phyloP scores from a whole-genome alignment of 2,329 filamentous ascomycete species.

The Fusarium multiceps region DNA sequence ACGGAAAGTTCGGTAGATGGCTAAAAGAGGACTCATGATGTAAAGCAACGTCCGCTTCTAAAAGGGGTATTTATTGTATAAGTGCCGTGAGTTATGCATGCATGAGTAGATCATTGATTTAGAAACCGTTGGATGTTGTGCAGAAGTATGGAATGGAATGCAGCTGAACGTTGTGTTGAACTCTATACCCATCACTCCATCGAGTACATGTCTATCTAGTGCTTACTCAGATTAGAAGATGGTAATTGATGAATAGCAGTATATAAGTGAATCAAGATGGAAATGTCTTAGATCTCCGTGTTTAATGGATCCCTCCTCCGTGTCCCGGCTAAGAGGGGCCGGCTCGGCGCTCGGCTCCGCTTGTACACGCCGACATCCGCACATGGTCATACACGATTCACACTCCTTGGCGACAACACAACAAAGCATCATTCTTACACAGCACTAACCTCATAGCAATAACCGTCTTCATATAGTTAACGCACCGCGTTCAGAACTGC shows the following conservation, averaged over 20 bases:
- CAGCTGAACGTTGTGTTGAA: neutral
- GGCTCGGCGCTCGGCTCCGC: conserved; percentile 24
- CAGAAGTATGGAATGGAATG: neutral
- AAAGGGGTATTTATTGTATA: conserved; percentile 1
- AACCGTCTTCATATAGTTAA: neutral
- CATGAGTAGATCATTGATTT: conserved; percentile 11
- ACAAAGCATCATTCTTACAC: neutral
- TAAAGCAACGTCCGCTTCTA: neutral
- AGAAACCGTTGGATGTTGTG: neutral
- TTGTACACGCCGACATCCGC: conserved; percentile 30
- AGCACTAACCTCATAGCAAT: neutral
- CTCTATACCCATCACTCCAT: neutral
- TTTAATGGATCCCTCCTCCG: conserved; percentile 8
- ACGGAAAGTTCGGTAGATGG: conserved; percentile 20
- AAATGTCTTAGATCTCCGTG: conserved; percentile 5
- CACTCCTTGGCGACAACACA: conserved; percentile 10
- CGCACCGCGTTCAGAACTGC: neutral
- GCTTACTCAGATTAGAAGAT: neutral
- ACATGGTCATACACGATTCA: conserved; percentile 3
- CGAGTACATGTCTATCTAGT: neutral
- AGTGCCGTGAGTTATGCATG: conserved; percentile 21
- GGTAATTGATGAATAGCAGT: too few relatives aligned
- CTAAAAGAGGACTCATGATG: conserved; percentile 2
- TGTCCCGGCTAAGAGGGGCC: conserved; percentile 28
- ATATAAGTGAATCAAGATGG: neutral